Evolutionary conservation across 169 alveolate species (phyloP), one percentile per base, ranked within the genome.

Genomic region (Amoebophrya sp.): DNA sequence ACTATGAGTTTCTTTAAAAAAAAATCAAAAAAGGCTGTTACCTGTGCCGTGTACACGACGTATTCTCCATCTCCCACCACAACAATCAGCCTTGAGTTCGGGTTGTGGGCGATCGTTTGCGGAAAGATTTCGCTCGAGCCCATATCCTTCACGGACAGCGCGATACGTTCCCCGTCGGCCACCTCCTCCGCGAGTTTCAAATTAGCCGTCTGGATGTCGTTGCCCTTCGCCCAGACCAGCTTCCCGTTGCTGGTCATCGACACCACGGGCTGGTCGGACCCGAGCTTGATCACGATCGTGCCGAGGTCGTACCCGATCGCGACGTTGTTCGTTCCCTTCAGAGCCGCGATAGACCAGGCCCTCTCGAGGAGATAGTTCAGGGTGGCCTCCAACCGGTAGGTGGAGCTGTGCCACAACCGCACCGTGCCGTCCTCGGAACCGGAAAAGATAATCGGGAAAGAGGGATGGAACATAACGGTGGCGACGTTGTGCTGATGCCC

Each of bases 51-150:
- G 96, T 97, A 98, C 18, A 98, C 96, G 39, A 97, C 96, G 94
- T 95, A 98, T 92, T 98, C 99, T n/a, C 98, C 97, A 91, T 99
- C 99, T 34, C 99, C 99, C 93, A 97, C 97, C 23, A 99, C 96
- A 2, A 99, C 98, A 89, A 98, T 95, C 92, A 96, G 95, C 87
- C 99, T 96, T n/a, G n/a, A n/a, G 93, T 97, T 98, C 0, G 99
- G 99, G 92, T 98, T 98, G 92, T 97, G 98, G 34, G 97, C 95
- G 23, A 95, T 50, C 90, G 69, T 69, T 88, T 92, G 93, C 18
- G 93, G 93, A 78, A 92, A 92, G 39, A 92, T 88, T 89, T 92
- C 95, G 40, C 97, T 95, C 39, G 96, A 95, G 7, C 99, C 99
- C 70, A 97, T 91, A 90, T 97, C 98, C 93, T 96, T 96, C 88